Evolutionary conservation across 441 rosid genomes (phyloP).

Genomic region (Eruca vesicaria): DNA sequence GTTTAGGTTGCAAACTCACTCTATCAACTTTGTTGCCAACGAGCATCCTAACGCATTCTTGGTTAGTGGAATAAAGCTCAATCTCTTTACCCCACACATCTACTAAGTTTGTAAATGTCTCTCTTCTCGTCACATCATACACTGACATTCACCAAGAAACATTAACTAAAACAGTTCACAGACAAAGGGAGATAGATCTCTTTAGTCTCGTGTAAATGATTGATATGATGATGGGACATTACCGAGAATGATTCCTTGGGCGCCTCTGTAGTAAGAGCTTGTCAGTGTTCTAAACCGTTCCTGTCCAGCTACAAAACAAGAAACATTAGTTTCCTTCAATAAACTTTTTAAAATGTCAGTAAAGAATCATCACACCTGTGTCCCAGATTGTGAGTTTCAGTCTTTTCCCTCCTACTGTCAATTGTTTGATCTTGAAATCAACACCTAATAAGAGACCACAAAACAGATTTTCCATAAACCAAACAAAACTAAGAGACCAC

Average conservation of each 20-base stretch:
- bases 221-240: slow-evolving; percentile 2
- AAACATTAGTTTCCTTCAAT: neutral
- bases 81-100: slow-evolving; percentile 75
- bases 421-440: slow-evolving; percentile 85
- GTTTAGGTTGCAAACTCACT: slow-evolving; percentile 39
- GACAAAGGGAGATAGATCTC: neutral
- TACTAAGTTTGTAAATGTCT: slow-evolving; percentile 56
- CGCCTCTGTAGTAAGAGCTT: slow-evolving; percentile 85
- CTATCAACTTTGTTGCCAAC: slow-evolving; percentile 75
- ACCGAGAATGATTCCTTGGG: slow-evolving; percentile 87
- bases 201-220: neutral
- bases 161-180: slow-evolving; percentile 1
- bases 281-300: slow-evolving; percentile 86
- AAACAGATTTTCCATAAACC: neutral
- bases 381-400: slow-evolving; percentile 94
- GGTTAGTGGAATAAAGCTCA: slow-evolving; percentile 62
- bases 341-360: neutral
- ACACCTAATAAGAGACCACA: slow-evolving; percentile 52
- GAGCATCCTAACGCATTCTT: slow-evolving; percentile 61
- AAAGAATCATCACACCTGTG: slow-evolving; percentile 52
- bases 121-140: slow-evolving; percentile 67
- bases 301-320: slow-evolving; percentile 71
- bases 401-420: slow-evolving; percentile 72
- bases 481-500: slow-evolving; percentile 8
- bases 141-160: slow-evolving; percentile 36